Percentiles rank a stretch among this genome's conserved stretches.
These are phyloP conservation scores for Pseudogymnoascus sp. DNA, from an alignment of 2,329 filamentous ascomycete genomes.

Conservation along the genomic window DNA sequence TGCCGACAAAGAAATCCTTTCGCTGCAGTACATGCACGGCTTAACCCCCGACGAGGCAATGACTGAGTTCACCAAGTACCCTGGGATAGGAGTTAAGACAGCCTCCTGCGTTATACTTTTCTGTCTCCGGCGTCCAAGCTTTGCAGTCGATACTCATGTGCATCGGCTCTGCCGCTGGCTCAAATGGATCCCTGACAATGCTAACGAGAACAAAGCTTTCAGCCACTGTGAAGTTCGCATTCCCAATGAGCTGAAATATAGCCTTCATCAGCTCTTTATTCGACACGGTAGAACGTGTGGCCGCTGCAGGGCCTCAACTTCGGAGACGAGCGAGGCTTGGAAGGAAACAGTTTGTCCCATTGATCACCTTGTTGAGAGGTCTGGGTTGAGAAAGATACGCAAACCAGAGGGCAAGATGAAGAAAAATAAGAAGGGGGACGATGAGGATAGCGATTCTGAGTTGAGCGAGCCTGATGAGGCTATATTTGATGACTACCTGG, in stretches of 20 bases:
- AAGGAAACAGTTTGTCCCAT: constrained; percentile 51
- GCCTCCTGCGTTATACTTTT: constrained; percentile 50
- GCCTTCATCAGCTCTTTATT: constrained; percentile 47
- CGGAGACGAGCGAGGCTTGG: constrained; percentile 54
- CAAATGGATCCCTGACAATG: constrained; percentile 46
- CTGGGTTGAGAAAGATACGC: constrained; percentile 43
- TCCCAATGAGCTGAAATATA: constrained; percentile 46
- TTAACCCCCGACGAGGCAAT: constrained; percentile 41
- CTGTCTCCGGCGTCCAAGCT: constrained; percentile 44
- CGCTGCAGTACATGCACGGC: constrained; percentile 43
- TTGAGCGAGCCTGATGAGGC: not conserved
- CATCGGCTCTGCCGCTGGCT: constrained; percentile 44
- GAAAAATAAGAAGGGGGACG: constrained; percentile 17
- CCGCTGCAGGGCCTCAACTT: constrained; percentile 42
- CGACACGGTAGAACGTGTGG: constrained; percentile 43
- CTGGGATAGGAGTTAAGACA: constrained; percentile 50
- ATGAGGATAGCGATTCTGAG: constrained; percentile 14
- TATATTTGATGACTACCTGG: not conserved
- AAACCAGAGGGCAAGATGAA: constrained; percentile 23
- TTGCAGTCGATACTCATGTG: constrained; percentile 52
- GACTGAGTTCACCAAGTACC: constrained; percentile 41
- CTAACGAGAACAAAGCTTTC: constrained; percentile 40
- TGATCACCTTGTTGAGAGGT: constrained; percentile 51
- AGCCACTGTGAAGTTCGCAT: constrained; percentile 45
- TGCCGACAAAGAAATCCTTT: constrained; percentile 50